A percentile compares a stretch with the other conserved stretches of the same genome.
phyloP scores from a whole-genome alignment of 1,284 basidiomycete species.

The Moniliophthora roreri region DNA sequence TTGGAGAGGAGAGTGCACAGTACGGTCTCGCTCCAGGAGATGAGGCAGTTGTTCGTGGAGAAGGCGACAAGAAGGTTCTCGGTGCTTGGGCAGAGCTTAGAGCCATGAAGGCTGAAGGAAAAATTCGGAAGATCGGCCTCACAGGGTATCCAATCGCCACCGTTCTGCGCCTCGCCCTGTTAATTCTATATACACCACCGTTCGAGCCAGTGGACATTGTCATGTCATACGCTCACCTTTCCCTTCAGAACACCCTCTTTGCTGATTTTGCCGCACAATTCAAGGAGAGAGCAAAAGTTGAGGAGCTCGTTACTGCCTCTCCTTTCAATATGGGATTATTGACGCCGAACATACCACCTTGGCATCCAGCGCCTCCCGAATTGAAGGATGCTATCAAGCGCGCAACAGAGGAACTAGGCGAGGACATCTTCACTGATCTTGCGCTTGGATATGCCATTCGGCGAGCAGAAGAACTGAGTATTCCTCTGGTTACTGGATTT shows the following conservation, averaged over 20 bases:
- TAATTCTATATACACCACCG: constrained; percentile 66
- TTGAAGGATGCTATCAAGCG: constrained; percentile 45
- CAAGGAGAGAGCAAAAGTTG: constrained; percentile 60
- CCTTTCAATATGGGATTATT: constrained; percentile 94
- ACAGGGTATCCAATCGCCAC: constrained; percentile 90
- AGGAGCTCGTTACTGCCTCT: constrained; percentile 80
- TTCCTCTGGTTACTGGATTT: constrained; percentile 79
- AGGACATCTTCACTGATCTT: constrained; percentile 58
- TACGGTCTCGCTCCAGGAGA: constrained; percentile 66
- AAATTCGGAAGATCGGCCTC: constrained; percentile 83
- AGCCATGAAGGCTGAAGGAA: constrained; percentile 76
- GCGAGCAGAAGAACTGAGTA: constrained; percentile 37
- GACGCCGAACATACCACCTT: constrained; percentile 60
- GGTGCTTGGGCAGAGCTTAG: constrained; percentile 73
- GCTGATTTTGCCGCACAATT: constrained; percentile 63
- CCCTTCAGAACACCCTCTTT: constrained; percentile 78
- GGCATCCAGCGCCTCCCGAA: constrained; percentile 81
- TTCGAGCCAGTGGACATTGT: constrained; percentile 77
- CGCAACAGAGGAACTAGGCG: constrained; percentile 37
- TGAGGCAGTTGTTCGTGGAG: constrained; percentile 62
- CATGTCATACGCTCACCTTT: constrained; percentile 86
- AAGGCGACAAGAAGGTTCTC: constrained; percentile 81
- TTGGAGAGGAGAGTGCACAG: constrained; percentile 47
- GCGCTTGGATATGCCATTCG: constrained; percentile 76
- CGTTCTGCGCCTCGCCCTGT: constrained; percentile 79